A percentile compares a stretch with the other conserved stretches of the same genome.
These are phyloP conservation scores for Moniliophthora roreri DNA, from an alignment of 1,284 basidiomycete genomes.

Conservation along the genomic window DNA sequence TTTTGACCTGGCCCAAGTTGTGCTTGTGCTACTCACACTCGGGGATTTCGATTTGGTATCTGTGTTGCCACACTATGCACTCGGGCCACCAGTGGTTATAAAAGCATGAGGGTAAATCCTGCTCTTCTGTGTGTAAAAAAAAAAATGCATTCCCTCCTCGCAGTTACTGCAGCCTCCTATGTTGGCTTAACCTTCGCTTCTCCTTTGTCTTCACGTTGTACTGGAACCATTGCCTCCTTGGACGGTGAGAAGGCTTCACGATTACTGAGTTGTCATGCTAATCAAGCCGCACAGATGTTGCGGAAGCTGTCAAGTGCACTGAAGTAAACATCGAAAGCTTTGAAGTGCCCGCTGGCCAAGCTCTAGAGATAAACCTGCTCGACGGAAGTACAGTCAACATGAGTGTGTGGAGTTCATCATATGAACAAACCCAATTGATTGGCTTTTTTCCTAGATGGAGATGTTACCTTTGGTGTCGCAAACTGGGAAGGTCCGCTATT, in stretches of 20 bases:
- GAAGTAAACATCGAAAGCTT: constrained; percentile 48
- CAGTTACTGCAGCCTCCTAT: constrained; percentile 12
- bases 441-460: constrained; percentile 35
- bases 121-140: neutral
- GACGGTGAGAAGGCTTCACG: constrained; percentile 18
- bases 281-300: constrained; percentile 31
- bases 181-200: constrained; percentile 14
- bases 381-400: constrained; percentile 46
- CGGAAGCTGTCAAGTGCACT: constrained; percentile 42
- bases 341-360: constrained; percentile 45
- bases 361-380: constrained; percentile 36
- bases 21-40: neutral
- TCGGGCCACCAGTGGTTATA: too few relatives aligned
- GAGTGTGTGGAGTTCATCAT: constrained; percentile 27
- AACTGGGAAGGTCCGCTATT: constrained; percentile 47
- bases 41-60: neutral
- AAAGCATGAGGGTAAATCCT: too few relatives aligned
- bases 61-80: neutral
- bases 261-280: neutral
- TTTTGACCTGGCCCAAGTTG: neutral
- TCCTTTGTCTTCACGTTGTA: constrained; percentile 24
- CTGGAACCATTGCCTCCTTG: constrained; percentile 42
- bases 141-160: constrained; percentile 4
- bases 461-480: constrained; percentile 42
- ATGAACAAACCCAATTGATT: constrained; percentile 4